phyloP scores from a whole-genome alignment of 345 rosid genomes.

The Arabidopsis suecica region DNA sequence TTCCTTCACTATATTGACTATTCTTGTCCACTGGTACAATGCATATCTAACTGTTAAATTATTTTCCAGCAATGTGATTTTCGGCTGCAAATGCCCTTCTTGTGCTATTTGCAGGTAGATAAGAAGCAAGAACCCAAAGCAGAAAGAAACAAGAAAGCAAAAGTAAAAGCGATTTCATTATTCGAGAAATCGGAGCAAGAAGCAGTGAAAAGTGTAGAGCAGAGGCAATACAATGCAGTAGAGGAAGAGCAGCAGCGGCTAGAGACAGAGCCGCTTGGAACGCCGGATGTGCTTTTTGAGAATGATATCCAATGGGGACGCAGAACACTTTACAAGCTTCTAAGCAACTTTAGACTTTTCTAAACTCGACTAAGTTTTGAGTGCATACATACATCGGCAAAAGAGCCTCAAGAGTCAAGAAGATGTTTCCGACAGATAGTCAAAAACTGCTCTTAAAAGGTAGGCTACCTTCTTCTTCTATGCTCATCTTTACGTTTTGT shows the following conservation, averaged over 20 bases:
- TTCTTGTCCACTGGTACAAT: too few relatives aligned
- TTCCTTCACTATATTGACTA: background rate
- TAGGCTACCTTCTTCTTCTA: slow-evolving; percentile 28
- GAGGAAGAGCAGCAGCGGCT: slow-evolving; percentile 44
- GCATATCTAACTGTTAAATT: background rate
- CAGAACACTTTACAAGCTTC: slow-evolving; percentile 58
- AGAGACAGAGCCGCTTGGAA: slow-evolving; percentile 33
- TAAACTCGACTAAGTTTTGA: slow-evolving; percentile 25
- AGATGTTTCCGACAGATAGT: slow-evolving; percentile 21
- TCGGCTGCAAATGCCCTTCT: slow-evolving; percentile 18
- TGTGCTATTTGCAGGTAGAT: slow-evolving; percentile 53
- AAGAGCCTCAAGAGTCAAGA: slow-evolving; percentile 25
- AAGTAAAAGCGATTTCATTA: slow-evolving; percentile 22
- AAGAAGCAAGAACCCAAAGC: slow-evolving; percentile 45
- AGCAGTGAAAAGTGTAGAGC: slow-evolving; percentile 25
- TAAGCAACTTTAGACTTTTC: slow-evolving; percentile 57
- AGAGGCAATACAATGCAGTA: slow-evolving; percentile 21
- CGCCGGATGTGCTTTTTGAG: slow-evolving; percentile 40
- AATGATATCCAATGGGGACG: slow-evolving; percentile 77
- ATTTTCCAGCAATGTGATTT: slow-evolving; percentile 5
- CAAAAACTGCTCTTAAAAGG: slow-evolving; percentile 27
- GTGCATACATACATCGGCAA: slow-evolving; percentile 8
- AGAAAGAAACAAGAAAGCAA: slow-evolving; percentile 28
- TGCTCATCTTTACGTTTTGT: slow-evolving; percentile 13
- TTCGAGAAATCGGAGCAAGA: slow-evolving; percentile 22